phyloP scores from a whole-genome alignment of 208 protist genomes.

The Strigomonas galati region DNA sequence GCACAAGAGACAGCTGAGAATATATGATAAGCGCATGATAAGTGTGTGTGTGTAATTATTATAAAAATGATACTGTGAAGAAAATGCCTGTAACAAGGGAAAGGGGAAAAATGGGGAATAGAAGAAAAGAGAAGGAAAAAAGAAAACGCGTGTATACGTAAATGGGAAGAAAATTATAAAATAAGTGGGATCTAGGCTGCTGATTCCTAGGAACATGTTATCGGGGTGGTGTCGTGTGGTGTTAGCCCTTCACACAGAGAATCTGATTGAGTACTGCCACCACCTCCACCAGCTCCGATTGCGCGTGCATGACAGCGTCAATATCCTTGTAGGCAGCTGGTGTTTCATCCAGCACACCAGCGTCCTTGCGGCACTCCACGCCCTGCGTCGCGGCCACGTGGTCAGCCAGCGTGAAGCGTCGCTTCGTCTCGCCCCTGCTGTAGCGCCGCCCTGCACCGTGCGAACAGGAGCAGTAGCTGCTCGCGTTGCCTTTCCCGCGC shows the following conservation, averaged over 20 bases:
- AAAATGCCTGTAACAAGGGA: constrained; percentile 10
- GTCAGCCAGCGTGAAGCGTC: constrained; percentile 76
- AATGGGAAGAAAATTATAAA: constrained; percentile 15
- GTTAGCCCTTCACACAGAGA: constrained; percentile 84
- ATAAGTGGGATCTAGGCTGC: background rate
- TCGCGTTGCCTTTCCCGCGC: constrained; percentile 64
- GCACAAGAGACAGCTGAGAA: background rate
- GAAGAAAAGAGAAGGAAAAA: constrained; percentile 11
- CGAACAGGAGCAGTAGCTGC: constrained; percentile 75
- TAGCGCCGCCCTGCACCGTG: constrained; percentile 81
- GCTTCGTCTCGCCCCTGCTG: constrained; percentile 70
- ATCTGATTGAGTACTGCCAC: constrained; percentile 68
- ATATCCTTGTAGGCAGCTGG: constrained; percentile 87
- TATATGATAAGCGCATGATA: too few relatives aligned
- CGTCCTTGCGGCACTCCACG: constrained; percentile 79
- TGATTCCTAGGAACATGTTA: too few relatives aligned
- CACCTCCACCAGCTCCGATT: constrained; percentile 77
- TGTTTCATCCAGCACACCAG: constrained; percentile 80
- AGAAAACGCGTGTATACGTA: background rate
- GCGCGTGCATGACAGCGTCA: constrained; percentile 80
- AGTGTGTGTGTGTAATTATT: too few relatives aligned
- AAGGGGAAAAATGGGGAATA: constrained; percentile 4
- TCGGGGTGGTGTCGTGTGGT: too few relatives aligned
- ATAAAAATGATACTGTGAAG: too few relatives aligned
- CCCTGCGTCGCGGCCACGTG: constrained; percentile 56